Conservation (phyloP, 352 stramenopile species). For the Phytophthora pinifolia region DNA sequence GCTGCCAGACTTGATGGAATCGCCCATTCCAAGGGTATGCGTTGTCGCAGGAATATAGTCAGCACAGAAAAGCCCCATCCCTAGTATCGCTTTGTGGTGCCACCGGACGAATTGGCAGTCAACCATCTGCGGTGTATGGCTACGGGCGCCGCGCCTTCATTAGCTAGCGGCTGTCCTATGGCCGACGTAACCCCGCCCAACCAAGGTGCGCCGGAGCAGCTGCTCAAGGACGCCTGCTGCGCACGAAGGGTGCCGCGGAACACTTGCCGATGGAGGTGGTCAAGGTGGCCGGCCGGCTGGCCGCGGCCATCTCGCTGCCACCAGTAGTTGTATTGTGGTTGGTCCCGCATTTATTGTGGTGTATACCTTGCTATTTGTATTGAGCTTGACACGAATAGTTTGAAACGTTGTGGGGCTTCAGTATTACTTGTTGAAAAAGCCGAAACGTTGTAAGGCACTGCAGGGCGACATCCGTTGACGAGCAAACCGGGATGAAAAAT, state of each 20-base stretch:
- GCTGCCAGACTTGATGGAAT: neutral
- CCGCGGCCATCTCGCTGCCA: neutral
- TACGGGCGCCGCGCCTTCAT: conserved; percentile 13
- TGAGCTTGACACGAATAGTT: no score
- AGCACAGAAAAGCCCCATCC: conserved; percentile 14
- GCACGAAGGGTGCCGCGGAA: conserved; percentile 7
- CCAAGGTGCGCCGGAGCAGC: neutral
- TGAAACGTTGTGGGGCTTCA: no score
- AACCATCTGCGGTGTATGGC: conserved; percentile 13
- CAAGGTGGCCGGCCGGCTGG: no score
- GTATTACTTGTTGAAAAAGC: no score
- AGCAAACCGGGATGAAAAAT: conserved; percentile 30
- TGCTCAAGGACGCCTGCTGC: conserved; percentile 7
- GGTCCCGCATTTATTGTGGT: no score
- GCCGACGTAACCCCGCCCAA: neutral
- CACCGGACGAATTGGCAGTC: conserved; percentile 12
- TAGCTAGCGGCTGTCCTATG: conserved; percentile 20
- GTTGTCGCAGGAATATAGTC: conserved; percentile 30
- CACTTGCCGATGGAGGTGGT: conserved; percentile 4
- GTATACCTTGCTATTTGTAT: no score
- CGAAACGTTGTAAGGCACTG: no score
- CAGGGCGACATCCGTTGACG: conserved; percentile 17
- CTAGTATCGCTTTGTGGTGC: conserved; percentile 19
- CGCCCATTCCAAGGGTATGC: conserved; percentile 16
- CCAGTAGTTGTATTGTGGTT: no score